Percentiles rank a stretch among this genome's conserved stretches.
Evolutionary conservation across 192 early-diverging fungal species (phyloP).

Genomic region (Mortierella antarctica): DNA sequence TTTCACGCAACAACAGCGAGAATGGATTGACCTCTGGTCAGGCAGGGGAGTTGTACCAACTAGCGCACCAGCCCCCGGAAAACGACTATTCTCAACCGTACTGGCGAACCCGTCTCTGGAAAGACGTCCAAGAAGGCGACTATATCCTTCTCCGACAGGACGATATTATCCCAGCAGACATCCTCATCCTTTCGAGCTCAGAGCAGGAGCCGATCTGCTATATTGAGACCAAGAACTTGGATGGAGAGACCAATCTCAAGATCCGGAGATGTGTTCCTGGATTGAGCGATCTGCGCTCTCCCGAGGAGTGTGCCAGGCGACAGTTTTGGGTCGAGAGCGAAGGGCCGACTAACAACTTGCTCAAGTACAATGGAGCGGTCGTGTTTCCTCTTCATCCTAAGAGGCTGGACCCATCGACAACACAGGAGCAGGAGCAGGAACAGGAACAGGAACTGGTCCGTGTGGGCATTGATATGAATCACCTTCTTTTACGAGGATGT

Average conservation of each 20-base stretch:
- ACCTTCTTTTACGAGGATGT: constrained; percentile 78
- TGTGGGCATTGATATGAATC: constrained; percentile 69
- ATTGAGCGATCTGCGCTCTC: constrained; percentile 57
- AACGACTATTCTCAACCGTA: constrained; percentile 2
- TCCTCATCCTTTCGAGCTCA: constrained; percentile 71
- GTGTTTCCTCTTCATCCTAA: constrained; percentile 19
- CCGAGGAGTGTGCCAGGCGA: constrained; percentile 63
- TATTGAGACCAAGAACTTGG: constrained; percentile 82
- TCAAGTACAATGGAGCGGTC: constrained; percentile 73
- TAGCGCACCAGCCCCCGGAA: background rate
- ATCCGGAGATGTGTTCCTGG: constrained; percentile 68
- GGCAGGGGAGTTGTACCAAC: background rate
- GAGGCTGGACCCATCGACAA: background rate
- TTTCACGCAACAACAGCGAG: background rate
- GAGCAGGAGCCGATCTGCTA: constrained; percentile 76
- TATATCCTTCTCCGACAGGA: constrained; percentile 67
- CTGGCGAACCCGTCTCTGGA: constrained; percentile 64
- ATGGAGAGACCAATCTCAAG: constrained; percentile 87
- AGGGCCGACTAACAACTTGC: constrained; percentile 68
- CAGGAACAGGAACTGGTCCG: constrained; percentile 5
- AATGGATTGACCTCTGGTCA: background rate
- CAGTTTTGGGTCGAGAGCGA: constrained; percentile 68
- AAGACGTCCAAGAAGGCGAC: constrained; percentile 71
- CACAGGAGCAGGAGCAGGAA: background rate
- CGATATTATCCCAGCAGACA: constrained; percentile 73